Evolutionary conservation across 2,329 filamentous ascomycete genomes (phyloP), one percentile per base, ranked within the genome.

Genomic region (Huntiella moniliformis): DNA sequence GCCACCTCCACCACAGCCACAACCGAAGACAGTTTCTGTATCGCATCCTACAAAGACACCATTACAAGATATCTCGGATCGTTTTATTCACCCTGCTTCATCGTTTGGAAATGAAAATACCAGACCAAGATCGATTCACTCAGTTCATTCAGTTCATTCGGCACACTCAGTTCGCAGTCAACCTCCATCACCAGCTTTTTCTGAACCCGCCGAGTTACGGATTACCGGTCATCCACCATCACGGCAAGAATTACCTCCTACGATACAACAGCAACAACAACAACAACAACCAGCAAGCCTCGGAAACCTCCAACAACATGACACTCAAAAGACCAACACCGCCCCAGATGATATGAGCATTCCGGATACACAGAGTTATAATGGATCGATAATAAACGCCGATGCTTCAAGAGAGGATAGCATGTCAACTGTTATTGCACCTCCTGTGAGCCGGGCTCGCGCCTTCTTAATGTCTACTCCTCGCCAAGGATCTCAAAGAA

Each of bases 291-390:
- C 40, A 22, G 17, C 42, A 28, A 42, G 12, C 6, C 18, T 33
- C 22, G 33, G 34, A 17, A 28, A 16, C 12, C 38, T 32, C 43
- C 33, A 34, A 22, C 22, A 32, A 35, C 18, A 10, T 28, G 22
- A 15, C 8, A 28, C 32, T 36, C 22, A 13, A 10, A 42, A 6
- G 13, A 32, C 18, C 36, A 43, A 4, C 22, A 18, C 11, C 15
- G 45, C 13, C 40, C n/a, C 39, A 8, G 45, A 45, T n/a, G 18
- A 38, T 11, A 32, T 45, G 11, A 67, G 67, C 3, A 59, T 77
- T 50, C 71, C 71, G 12, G 73, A 77, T 59, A 75, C 72, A 4
- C 56, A 73, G 51, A 62, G 62, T 54, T 75, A 70, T 70, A 60
- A 58, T 17, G 63, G 54, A 63, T 16, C 51, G 63, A 38, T 63